phyloP scores from a whole-genome alignment of 2,329 filamentous ascomycete genomes.

The Penicillium sp. region DNA sequence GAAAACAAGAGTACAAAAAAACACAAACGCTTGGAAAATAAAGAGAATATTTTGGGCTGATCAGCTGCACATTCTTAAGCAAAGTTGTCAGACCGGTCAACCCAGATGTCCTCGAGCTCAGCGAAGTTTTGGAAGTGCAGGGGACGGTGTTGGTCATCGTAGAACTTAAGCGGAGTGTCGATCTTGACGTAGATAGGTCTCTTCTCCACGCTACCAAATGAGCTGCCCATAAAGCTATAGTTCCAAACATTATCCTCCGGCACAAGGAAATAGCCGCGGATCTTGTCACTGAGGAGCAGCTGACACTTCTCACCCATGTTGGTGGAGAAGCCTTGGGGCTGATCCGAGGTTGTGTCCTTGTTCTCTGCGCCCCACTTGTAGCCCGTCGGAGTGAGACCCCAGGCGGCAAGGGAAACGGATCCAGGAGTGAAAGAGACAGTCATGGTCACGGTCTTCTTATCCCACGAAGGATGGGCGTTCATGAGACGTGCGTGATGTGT shows the following conservation, averaged over 20 bases:
- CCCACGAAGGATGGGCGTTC: conserved; percentile 75
- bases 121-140: conserved; percentile 97
- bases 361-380: conserved; percentile 98
- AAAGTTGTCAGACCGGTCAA: conserved; percentile 90
- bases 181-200: conserved; percentile 87
- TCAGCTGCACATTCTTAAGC: conserved; percentile 55
- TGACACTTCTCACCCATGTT: conserved; percentile 95
- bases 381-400: conserved; percentile 84
- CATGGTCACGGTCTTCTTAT: conserved; percentile 90
- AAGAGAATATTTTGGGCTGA: conserved; percentile 17
- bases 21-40: conserved; percentile 12
- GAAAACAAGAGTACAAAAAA: conserved; percentile 12
- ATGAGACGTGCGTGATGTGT: conserved; percentile 91
- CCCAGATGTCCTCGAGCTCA: conserved; percentile 94
- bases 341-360: conserved; percentile 86
- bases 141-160: conserved; percentile 86
- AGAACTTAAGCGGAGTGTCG: conserved; percentile 85
- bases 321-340: conserved; percentile 89
- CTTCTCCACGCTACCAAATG: conserved; percentile 86
- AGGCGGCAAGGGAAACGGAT: conserved; percentile 89
- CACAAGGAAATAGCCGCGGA: conserved; percentile 93
- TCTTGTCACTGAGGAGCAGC: conserved; percentile 85
- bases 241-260: conserved; percentile 92
- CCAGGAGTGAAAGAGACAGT: conserved; percentile 95
- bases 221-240: conserved; percentile 94